phyloP scores from a whole-genome alignment of 106 monocot genomes.

The Apostasia ramifera region DNA sequence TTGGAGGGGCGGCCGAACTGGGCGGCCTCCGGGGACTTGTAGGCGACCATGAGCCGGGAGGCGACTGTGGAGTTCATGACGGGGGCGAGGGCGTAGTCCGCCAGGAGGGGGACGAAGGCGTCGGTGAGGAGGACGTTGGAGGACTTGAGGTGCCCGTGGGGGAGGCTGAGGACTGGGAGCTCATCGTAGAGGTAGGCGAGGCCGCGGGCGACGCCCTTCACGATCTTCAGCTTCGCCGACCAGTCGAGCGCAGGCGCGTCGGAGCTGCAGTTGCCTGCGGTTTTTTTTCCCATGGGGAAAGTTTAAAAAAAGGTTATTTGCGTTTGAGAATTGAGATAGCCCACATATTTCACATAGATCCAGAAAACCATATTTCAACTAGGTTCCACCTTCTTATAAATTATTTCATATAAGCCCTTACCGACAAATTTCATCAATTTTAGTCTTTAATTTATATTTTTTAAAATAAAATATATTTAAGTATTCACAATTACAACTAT shows the following conservation, averaged over 20 bases:
- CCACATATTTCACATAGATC: no score
- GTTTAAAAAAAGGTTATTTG: no score
- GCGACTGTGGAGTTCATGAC: conserved; percentile 45
- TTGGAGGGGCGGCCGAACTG: conserved; percentile 24
- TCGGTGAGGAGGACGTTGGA: conserved; percentile 70
- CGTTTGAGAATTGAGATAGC: no score
- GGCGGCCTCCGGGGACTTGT: conserved; percentile 64
- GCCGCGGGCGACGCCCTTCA: conserved; percentile 68
- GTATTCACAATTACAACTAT: no score
- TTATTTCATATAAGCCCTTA: no score
- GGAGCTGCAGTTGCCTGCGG: conserved; percentile 30
- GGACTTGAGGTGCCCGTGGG: conserved; percentile 89
- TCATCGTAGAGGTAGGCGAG: conserved; percentile 56
- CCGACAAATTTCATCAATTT: no score
- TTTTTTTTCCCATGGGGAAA: no score
- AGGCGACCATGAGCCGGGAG: conserved; percentile 63
- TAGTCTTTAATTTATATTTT: no score
- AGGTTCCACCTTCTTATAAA: no score
- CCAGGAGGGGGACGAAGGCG: conserved; percentile 40
- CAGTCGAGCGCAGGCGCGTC: conserved; percentile 43
- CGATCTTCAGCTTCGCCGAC: conserved; percentile 48
- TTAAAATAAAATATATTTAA: no score
- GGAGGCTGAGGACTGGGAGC: conserved; percentile 48
- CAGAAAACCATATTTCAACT: no score
- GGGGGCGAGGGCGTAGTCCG: conserved; percentile 69